Conservation (phyloP, 108 stramenopile species). For the Stephanodiscus minutulus region DNA sequence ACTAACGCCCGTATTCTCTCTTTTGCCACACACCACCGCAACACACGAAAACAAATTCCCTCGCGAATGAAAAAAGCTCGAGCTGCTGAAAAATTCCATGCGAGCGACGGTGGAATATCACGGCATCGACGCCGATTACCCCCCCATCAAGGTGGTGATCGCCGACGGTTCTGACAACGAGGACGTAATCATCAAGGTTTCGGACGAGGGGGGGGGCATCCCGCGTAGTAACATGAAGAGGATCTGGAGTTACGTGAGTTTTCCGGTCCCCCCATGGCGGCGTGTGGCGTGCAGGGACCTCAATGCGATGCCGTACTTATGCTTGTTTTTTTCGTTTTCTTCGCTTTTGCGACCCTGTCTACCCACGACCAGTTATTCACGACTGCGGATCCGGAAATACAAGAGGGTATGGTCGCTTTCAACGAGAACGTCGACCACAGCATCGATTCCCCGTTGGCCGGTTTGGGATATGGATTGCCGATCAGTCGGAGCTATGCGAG, state of each 20-base stretch:
- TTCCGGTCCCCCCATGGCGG: no score
- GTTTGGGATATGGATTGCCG: constrained; percentile 98
- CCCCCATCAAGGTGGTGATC: constrained; percentile 96
- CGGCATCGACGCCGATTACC: constrained; percentile 88
- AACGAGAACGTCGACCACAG: constrained; percentile 83
- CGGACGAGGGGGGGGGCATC: constrained; percentile 99
- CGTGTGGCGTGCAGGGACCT: no score
- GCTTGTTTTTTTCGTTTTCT: no score
- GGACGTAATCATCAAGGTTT: constrained; percentile 98
- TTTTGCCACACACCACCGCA: no score
- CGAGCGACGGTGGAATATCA: constrained; percentile 97
- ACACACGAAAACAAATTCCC: background rate
- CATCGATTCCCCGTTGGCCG: constrained; percentile 95
- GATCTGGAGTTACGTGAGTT: constrained; percentile 91
- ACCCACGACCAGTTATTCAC: constrained; percentile 63
- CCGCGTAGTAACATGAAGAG: constrained; percentile 86
- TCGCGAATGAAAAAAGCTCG: no score
- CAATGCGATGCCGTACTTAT: no score
- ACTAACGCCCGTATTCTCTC: no score
- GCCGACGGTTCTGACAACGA: constrained; percentile 97
- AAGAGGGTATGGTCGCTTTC: constrained; percentile 75
- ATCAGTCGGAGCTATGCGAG: constrained; percentile 95
- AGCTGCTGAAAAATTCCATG: constrained; percentile 92
- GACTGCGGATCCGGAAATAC: constrained; percentile 86
- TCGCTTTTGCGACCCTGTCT: no score